Base-by-base conservation (phyloP, 192 early-diverging fungal genomes). In the Coemansia furcata region DNA sequence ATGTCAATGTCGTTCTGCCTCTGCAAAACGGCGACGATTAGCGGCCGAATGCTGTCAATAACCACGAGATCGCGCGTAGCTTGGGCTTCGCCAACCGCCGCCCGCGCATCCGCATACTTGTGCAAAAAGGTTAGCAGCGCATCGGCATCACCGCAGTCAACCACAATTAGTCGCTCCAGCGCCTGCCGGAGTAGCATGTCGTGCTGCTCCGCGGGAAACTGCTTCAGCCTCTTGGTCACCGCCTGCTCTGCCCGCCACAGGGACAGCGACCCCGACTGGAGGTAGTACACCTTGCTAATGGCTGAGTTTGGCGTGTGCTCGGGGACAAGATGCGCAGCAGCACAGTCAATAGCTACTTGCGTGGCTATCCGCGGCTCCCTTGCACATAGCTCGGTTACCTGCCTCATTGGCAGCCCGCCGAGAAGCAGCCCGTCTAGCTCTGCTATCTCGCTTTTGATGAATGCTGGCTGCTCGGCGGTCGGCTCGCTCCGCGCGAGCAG, bases 41-140 rank as follows among this genome's bases (percentile, higher is more conserved):
- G 57, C 36, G 78, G 73, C 19, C 73, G 73, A 23, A 80, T 60
- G 30, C 74, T 72, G 62, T 82, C 74, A 29, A 82, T 68, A n/a
- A 82, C 57, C 6, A 77, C 29, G 10, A 82, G 59, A 42, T 77
- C 73, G n/a, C 47, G 36, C 12, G 36, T 52, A 10, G 37, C 46
- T 3, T 67, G 54, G 23, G 17, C 38, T 6, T 39, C 15, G 55
- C 26, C 19, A 1, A 42, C 3, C 9, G 29, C 26, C 17, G 60
- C 32, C 8, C 63, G 47, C 35, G 67, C 62, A 23, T 69, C 69
- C 1, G 61, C 67, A n/a, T 76, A 82, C 55, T 62, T 58, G 42
- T 71, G 76, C 11, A 82, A 64, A 68, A 74, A 77, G 14, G 65
- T 44, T 8, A 82, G 50, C 44, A 82, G 54, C 6, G 71, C 60